These are phyloP conservation scores for Starmerella ratchasimensis DNA, from an alignment of 805 yeast species.

Conservation along the genomic window DNA sequence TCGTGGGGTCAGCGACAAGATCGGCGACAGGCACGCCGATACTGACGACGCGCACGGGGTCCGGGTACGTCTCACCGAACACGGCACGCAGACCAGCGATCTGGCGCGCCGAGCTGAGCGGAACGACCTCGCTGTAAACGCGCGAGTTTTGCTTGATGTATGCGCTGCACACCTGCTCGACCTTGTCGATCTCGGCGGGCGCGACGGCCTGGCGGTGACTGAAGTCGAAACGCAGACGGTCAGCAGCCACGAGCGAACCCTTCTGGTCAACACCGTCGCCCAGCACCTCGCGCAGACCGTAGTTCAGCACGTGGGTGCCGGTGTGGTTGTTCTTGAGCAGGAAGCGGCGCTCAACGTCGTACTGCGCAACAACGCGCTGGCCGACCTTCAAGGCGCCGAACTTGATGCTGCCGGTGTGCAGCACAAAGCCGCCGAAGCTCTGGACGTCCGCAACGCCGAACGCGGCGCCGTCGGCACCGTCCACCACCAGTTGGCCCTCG, in stretches of 20 bases:
- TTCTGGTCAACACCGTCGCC: conserved; percentile 88
- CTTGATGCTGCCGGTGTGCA: conserved; percentile 76
- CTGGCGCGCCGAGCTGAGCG: conserved; percentile 54
- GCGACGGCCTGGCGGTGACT: conserved; percentile 79
- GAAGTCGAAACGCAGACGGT: conserved; percentile 90
- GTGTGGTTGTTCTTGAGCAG: conserved; percentile 97
- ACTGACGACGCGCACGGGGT: conserved; percentile 95
- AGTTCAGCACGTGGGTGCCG: conserved; percentile 90
- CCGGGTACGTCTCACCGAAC: conserved; percentile 97
- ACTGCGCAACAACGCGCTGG: conserved; percentile 68
- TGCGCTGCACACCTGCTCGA: conserved; percentile 61
- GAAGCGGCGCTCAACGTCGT: conserved; percentile 87
- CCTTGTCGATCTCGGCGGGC: conserved; percentile 52
- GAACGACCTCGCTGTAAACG: conserved; percentile 76
- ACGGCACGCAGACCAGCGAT: conserved; percentile 90
- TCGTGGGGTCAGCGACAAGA: conserved; percentile 54
- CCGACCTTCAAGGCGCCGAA: conserved; percentile 64
- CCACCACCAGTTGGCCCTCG: conserved; percentile 82
- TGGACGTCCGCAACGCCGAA: conserved; percentile 88
- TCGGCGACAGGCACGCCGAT: conserved; percentile 86
- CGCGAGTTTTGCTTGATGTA: conserved; percentile 54
- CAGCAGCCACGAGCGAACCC: conserved; percentile 93
- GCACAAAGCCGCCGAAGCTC: conserved; percentile 81
- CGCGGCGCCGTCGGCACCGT: conserved; percentile 65
- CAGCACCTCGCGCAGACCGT: conserved; percentile 69